Evolutionary conservation across 108 stramenopile genomes (phyloP).

Genomic region (Cyclotella baltica): DNA sequence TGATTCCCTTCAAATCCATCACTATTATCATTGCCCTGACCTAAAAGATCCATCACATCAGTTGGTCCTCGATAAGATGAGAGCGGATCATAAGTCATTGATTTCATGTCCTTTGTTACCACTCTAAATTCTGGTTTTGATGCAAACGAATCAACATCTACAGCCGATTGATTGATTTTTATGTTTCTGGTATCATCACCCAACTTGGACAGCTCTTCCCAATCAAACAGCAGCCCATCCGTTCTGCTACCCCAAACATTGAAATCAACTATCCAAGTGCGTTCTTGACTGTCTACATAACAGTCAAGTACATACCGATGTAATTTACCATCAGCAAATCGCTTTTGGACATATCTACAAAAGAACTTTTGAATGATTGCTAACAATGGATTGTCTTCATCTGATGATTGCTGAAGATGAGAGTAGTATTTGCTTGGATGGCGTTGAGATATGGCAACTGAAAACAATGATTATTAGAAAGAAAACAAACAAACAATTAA

Average conservation of each 20-base stretch:
- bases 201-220: constrained; percentile 74
- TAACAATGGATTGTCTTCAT: constrained; percentile 37
- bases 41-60: constrained; percentile 68
- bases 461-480: neutral
- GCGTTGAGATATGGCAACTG: constrained; percentile 76
- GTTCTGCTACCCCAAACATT: constrained; percentile 82
- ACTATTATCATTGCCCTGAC: constrained; percentile 45
- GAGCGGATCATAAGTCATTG: constrained; percentile 79
- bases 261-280: constrained; percentile 90
- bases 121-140: constrained; percentile 61
- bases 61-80: constrained; percentile 87
- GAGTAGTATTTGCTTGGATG: constrained; percentile 78
- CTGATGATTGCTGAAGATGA: constrained; percentile 51
- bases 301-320: constrained; percentile 78
- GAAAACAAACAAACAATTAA: neutral
- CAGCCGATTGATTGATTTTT: neutral
- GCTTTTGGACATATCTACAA: constrained; percentile 49
- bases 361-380: constrained; percentile 52
- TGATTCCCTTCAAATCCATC: constrained; percentile 28
- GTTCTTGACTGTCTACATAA: constrained; percentile 83
- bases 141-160: neutral
- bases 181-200: constrained; percentile 6
- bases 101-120: constrained; percentile 68
- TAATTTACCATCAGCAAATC: constrained; percentile 51
- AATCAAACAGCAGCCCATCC: constrained; percentile 82